phyloP scores from a whole-genome alignment of 768 basidiomycete species.

The Mycena capillaripes region DNA sequence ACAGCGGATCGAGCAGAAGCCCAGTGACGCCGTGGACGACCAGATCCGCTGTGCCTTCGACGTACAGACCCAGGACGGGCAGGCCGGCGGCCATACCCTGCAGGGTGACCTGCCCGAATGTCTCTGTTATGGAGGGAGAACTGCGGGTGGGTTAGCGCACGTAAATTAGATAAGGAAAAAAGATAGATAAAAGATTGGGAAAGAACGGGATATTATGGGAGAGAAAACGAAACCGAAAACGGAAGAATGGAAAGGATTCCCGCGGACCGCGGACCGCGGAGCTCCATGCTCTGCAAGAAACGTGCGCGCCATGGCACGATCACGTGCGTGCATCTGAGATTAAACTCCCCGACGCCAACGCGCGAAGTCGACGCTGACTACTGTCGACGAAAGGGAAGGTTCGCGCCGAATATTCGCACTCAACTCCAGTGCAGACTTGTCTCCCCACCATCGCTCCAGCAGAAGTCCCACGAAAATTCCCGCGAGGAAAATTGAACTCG shows the following conservation, averaged over 20 bases:
- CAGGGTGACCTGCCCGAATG: conserved; percentile 33
- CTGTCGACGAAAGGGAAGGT: no score
- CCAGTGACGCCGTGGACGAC: conserved; percentile 12
- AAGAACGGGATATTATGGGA: background rate
- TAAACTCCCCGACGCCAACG: no score
- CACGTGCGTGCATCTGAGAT: no score
- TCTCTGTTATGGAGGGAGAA: conserved; percentile 30
- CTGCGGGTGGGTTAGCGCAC: background rate
- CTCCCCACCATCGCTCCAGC: no score
- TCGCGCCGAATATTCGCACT: no score
- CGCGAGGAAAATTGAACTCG: background rate
- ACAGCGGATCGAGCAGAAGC: background rate
- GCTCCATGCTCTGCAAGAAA: no score
- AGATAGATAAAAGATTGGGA: background rate
- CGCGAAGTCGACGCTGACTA: no score
- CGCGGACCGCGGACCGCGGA: no score
- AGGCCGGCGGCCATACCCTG: conserved; percentile 34
- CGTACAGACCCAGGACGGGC: conserved; percentile 25
- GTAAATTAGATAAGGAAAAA: background rate
- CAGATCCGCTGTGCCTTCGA: conserved; percentile 34
- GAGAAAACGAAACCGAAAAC: no score
- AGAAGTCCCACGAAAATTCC: no score
- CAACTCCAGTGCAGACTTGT: background rate
- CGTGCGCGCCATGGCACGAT: no score
- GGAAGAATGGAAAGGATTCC: no score